Percentiles rank a stretch among this genome's conserved stretches.
Conservation (phyloP, 2,329 filamentous ascomycete species). For the Phaeosphaeria sp. region DNA sequence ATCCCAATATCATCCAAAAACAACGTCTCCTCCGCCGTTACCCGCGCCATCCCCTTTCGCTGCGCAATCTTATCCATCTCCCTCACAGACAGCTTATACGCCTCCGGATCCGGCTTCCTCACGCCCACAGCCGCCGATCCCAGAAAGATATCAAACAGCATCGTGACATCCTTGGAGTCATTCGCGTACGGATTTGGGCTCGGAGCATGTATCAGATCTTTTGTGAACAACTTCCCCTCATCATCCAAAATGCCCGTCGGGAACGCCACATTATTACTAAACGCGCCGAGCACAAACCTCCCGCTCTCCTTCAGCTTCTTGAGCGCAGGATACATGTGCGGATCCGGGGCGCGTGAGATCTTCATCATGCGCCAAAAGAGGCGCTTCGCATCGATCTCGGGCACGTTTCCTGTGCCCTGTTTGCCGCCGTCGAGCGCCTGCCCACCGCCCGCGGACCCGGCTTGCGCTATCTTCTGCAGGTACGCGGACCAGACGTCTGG, state of each 20-base stretch:
- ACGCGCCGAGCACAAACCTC: slow-evolving; percentile 67
- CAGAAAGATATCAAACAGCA: slow-evolving; percentile 85
- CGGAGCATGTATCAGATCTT: slow-evolving; percentile 36
- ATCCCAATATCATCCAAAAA: slow-evolving; percentile 96
- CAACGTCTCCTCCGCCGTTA: slow-evolving; percentile 72
- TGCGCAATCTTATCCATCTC: slow-evolving; percentile 69
- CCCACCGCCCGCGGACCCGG: slow-evolving; percentile 32
- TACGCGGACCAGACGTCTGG: slow-evolving; percentile 72
- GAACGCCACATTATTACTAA: slow-evolving; percentile 91
- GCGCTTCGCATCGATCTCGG: slow-evolving; percentile 75
- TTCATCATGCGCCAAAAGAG: slow-evolving; percentile 95
- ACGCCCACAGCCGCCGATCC: slow-evolving; percentile 86
- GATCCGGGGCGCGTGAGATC: slow-evolving; percentile 72
- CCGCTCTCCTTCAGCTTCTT: slow-evolving; percentile 64
- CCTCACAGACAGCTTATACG: slow-evolving; percentile 77
- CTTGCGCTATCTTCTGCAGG: slow-evolving; percentile 40
- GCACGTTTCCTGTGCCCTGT: slow-evolving; percentile 54
- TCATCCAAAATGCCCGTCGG: slow-evolving; percentile 75
- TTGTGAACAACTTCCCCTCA: slow-evolving; percentile 51
- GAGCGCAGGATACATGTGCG: slow-evolving; percentile 87
- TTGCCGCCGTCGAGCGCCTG: slow-evolving; percentile 29
- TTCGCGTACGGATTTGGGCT: slow-evolving; percentile 30
- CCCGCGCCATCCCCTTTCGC: slow-evolving; percentile 58
- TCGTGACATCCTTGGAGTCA: slow-evolving; percentile 60
- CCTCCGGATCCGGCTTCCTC: slow-evolving; percentile 82